These are phyloP conservation scores for Puccinia sorghi DNA, from an alignment of 1,284 basidiomycete species.

Conservation along the genomic window DNA sequence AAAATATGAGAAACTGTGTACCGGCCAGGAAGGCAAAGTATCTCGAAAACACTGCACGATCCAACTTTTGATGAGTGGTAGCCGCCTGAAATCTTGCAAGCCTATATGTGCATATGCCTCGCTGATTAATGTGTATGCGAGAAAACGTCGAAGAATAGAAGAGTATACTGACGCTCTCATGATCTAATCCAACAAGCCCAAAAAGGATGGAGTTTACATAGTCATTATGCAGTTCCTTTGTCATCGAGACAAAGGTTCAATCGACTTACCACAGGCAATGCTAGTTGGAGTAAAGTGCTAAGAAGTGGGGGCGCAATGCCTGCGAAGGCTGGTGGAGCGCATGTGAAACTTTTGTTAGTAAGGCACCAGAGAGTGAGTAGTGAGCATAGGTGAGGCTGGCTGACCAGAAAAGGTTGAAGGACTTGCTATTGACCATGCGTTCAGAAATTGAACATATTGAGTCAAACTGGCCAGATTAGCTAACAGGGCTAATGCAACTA, in stretches of 20 bases:
- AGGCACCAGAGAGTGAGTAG: background rate
- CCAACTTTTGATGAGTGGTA: constrained; percentile 71
- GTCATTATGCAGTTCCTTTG: constrained; percentile 52
- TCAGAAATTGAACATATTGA: constrained; percentile 62
- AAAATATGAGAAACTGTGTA: constrained; percentile 85
- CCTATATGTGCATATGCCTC: constrained; percentile 1
- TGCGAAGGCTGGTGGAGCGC: constrained; percentile 3
- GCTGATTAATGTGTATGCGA: background rate
- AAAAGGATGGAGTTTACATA: constrained; percentile 63
- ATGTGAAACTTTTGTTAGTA: background rate
- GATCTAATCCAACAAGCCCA: constrained; percentile 3
- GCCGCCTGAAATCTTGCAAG: constrained; percentile 53
- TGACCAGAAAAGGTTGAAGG: constrained; percentile 42
- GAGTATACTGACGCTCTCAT: constrained; percentile 44
- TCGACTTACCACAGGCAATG: constrained; percentile 34
- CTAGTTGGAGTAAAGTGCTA: constrained; percentile 45
- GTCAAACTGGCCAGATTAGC: constrained; percentile 67
- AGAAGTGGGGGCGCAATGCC: constrained; percentile 43
- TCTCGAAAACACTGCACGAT: constrained; percentile 81
- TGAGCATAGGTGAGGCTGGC: background rate
- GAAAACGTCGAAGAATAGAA: constrained; percentile 58
- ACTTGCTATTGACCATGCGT: constrained; percentile 44
- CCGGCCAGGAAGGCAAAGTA: constrained; percentile 91
- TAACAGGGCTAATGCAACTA: constrained; percentile 75
- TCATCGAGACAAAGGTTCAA: background rate